A percentile compares a stretch with the other conserved stretches of the same genome.
Conservation (phyloP, 345 rosid species). For the Euclidium syriacum region DNA sequence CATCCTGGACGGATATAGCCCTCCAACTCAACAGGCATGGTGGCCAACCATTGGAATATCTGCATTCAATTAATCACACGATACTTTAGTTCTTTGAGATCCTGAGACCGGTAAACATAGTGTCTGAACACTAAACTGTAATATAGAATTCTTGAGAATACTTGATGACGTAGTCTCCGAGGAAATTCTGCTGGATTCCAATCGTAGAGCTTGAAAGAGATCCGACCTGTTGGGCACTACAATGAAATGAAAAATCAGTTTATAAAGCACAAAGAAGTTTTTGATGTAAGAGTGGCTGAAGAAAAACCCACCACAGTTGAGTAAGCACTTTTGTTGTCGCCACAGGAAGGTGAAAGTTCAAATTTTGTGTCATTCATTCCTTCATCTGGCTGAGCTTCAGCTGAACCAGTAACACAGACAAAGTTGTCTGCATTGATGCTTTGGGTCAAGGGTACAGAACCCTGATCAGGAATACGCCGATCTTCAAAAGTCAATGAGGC, state of each 20-base stretch:
- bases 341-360: constrained; percentile 52
- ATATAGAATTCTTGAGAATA: constrained; percentile 50
- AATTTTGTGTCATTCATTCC: constrained; percentile 51
- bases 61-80: constrained; percentile 33
- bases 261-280: neutral
- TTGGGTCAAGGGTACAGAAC: constrained; percentile 45
- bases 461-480: constrained; percentile 38
- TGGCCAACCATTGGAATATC: constrained; percentile 95
- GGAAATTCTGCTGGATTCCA: constrained; percentile 99
- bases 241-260: constrained; percentile 31
- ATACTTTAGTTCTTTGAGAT: constrained; percentile 30
- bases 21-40: constrained; percentile 96
- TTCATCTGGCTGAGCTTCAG: constrained; percentile 44
- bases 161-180: constrained; percentile 98
- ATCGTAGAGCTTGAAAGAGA: constrained; percentile 96
- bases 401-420: constrained; percentile 46
- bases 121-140: constrained; percentile 61
- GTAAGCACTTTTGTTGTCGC: constrained; percentile 62
- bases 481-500: constrained; percentile 54
- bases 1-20: constrained; percentile 98
- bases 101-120: constrained; percentile 2
- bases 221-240: constrained; percentile 95
- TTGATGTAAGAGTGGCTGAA: constrained; percentile 13
- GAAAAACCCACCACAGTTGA: constrained; percentile 65
- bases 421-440: constrained; percentile 53